Evolutionary conservation across 2,329 filamentous ascomycete species (phyloP).

Genomic region (Claviceps cyperi): DNA sequence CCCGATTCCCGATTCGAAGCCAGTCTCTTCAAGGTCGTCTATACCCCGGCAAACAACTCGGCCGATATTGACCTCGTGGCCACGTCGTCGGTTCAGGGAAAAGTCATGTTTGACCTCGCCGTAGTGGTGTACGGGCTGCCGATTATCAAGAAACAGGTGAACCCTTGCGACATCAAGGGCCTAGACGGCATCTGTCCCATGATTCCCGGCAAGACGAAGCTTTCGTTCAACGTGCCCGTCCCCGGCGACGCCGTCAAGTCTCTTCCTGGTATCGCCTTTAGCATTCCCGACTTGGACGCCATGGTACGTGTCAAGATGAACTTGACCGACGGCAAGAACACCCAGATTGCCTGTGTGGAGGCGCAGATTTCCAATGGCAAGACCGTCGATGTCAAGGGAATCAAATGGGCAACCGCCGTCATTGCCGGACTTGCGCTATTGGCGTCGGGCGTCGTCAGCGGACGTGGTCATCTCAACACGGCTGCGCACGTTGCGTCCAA

Average conservation of each 20-base stretch:
- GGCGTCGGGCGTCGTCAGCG: slow-evolving; percentile 75
- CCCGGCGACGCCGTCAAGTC: slow-evolving; percentile 37
- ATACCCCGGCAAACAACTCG: slow-evolving; percentile 54
- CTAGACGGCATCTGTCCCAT: slow-evolving; percentile 76
- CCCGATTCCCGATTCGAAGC: slow-evolving; percentile 67
- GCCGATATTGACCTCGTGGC: slow-evolving; percentile 59
- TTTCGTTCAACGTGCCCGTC: slow-evolving; percentile 53
- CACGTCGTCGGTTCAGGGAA: slow-evolving; percentile 58
- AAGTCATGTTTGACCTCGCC: slow-evolving; percentile 45
- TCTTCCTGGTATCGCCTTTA: slow-evolving; percentile 74
- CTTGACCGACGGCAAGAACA: slow-evolving; percentile 36
- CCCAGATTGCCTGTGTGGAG: slow-evolving; percentile 69
- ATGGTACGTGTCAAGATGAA: slow-evolving; percentile 70
- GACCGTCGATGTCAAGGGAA: slow-evolving; percentile 73
- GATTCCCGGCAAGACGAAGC: slow-evolving; percentile 65
- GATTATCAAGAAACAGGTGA: slow-evolving; percentile 46
- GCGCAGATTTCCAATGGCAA: slow-evolving; percentile 79
- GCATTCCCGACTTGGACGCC: slow-evolving; percentile 79
- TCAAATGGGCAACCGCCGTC: slow-evolving; percentile 78
- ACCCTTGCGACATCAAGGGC: slow-evolving; percentile 52
- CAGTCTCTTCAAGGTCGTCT: slow-evolving; percentile 67
- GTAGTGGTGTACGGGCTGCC: slow-evolving; percentile 38
- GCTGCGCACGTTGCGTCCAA: slow-evolving; percentile 87
- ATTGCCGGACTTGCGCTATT: slow-evolving; percentile 72
- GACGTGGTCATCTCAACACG: slow-evolving; percentile 84